A percentile compares a stretch with the other conserved stretches of the same genome.
These are phyloP conservation scores for carrot (Daucus carota) DNA, from an alignment of 129 eudicot species.

Conservation along the genomic window DH1_v3.0 NC_030381.2:39356501-39357000, in stretches of 20 bases:
- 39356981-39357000: constrained; percentile 1
- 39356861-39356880: neutral
- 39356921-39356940: constrained; percentile 1
- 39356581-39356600: no score
- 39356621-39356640: neutral
- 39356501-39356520: no score
- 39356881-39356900: constrained; percentile 11
- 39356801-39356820: constrained; percentile 4
- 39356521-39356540: no score
- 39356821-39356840: constrained; percentile 3
- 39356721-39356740: neutral
- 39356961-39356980: neutral
- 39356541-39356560: no score
- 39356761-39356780: neutral
- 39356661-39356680: no score
- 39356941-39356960: constrained; percentile 10
- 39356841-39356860: neutral
- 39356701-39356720: no score
- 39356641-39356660: neutral
- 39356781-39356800: constrained; percentile 4
- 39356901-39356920: neutral
- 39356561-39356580: no score
- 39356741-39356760: neutral
- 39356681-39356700: no score
- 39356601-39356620: neutral